Base-by-base conservation (phyloP, 2,329 filamentous ascomycete species). In the Curvularia sp. region DNA sequence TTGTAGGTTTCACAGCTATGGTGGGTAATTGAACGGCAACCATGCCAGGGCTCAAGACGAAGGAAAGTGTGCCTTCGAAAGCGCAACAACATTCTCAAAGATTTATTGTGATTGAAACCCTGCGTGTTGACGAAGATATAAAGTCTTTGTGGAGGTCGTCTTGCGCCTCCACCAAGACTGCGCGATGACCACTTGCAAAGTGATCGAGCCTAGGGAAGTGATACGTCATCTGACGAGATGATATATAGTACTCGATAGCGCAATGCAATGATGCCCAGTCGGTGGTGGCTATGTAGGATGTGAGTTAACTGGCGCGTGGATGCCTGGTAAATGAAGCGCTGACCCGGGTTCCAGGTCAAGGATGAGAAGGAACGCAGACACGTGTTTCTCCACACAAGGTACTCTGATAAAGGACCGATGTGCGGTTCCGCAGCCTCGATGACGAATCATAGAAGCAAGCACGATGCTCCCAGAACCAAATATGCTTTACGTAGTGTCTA, bases 181-280 rank as follows among this genome's bases (percentile, higher is more conserved):
- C 8, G 22, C 5, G 24, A 46, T 22, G 15, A 31, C 18, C n/a
- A 24, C 12, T n/a, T 5, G 5, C 10, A 42, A 35, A n/a, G 42
- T 33, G 9, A 24, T 0, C 20, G 5, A 41, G 26, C 3, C 26
- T 28, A 22, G 26, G n/a, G n/a, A 26, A 3, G 26, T 10, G 33
- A 22, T n/a, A n/a, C 31, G 42, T 63, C 61, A 60, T 30, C 53
- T 58, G 62, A 56, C 38, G 35, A 58, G 50, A 53, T 24, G 31
- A 58, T 65, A 64, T 48, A 64, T 49, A 60, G 54, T 58, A 47
- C 33, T 61, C 65, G 53, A 64, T 68, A 69, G 63, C 55, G 55
- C 35, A 43, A 64, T 69, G 63, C 67, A 70, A 41, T 63, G 61
- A 57, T 69, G 62, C 66, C 67, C 62, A 61, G 44, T 33, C 50